A percentile compares a stretch with the other conserved stretches of the same genome.
Conservation (phyloP, 495 filamentous ascomycete genomes). For the Pyrenopolyporus hunteri region DNA sequence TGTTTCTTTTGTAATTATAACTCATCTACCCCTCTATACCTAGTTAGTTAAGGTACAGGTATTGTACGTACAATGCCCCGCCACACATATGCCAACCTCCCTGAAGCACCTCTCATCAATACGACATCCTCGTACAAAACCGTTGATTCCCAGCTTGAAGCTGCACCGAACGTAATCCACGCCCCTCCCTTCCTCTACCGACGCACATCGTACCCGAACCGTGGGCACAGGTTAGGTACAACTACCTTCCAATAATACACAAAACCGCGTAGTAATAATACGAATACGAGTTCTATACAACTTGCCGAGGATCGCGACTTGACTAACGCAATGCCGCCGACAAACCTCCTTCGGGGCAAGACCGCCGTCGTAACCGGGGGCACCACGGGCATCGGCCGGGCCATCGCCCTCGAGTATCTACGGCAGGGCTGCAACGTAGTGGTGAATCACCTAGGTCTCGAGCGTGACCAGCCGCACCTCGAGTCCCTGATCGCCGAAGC, state of each 20-base stretch:
- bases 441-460: constrained; percentile 71
- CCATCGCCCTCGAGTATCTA: constrained; percentile 74
- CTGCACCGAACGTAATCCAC: neutral
- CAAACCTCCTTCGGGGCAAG: constrained; percentile 67
- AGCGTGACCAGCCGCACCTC: constrained; percentile 59
- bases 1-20: too few relatives aligned
- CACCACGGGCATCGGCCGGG: constrained; percentile 77
- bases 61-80: too few relatives aligned
- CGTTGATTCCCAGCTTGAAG: neutral
- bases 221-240: neutral
- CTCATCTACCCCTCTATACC: neutral
- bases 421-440: constrained; percentile 71
- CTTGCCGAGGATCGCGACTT: too few relatives aligned
- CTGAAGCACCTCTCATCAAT: constrained; percentile 3
- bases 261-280: neutral
- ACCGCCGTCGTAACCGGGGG: constrained; percentile 79
- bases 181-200: constrained; percentile 13
- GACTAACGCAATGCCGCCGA: constrained; percentile 41
- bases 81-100: too few relatives aligned
- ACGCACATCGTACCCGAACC: neutral
- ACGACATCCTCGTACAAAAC: constrained; percentile 1
- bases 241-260: too few relatives aligned
- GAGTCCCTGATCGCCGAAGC: constrained; percentile 61
- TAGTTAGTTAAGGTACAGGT: too few relatives aligned
- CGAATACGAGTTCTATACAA: constrained; percentile 1